Conservation (phyloP, 2,329 filamentous ascomycete species). For the Monosporascus sp. region DNA sequence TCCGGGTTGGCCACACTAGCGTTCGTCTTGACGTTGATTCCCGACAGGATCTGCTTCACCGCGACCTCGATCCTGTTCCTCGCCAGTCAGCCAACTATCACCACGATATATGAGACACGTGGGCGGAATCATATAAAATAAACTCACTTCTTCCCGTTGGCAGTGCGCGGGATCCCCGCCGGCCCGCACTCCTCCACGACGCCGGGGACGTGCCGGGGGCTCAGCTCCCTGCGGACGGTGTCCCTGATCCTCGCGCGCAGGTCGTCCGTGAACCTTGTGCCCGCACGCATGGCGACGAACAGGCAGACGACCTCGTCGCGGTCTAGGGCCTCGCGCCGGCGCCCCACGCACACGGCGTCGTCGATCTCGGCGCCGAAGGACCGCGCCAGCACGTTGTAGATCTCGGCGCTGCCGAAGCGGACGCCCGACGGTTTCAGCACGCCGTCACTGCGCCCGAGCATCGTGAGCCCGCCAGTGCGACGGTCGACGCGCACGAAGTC, state of each 20-base stretch:
- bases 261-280: constrained; percentile 50
- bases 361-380: constrained; percentile 75
- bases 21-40: constrained; percentile 78
- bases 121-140: neutral
- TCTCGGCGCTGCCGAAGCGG: constrained; percentile 88
- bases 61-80: constrained; percentile 76
- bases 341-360: constrained; percentile 83
- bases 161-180: constrained; percentile 81
- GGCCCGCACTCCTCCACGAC: constrained; percentile 68
- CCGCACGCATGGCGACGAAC: constrained; percentile 72
- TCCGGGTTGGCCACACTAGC: constrained; percentile 91
- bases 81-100: constrained; percentile 2
- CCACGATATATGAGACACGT: neutral
- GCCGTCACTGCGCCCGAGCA: constrained; percentile 89
- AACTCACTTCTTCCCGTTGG: constrained; percentile 89
- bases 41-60: constrained; percentile 93
- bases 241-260: constrained; percentile 60
- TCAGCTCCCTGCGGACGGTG: constrained; percentile 71
- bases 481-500: constrained; percentile 77
- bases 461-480: constrained; percentile 70
- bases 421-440: constrained; percentile 90
- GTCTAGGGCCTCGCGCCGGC: constrained; percentile 60
- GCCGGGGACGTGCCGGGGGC: constrained; percentile 81
- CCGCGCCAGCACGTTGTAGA: constrained; percentile 87
- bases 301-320: constrained; percentile 81